Evolutionary conservation across 2,329 filamentous ascomycete genomes (phyloP).

Genomic region (Plenodomus biglobosus): DNA sequence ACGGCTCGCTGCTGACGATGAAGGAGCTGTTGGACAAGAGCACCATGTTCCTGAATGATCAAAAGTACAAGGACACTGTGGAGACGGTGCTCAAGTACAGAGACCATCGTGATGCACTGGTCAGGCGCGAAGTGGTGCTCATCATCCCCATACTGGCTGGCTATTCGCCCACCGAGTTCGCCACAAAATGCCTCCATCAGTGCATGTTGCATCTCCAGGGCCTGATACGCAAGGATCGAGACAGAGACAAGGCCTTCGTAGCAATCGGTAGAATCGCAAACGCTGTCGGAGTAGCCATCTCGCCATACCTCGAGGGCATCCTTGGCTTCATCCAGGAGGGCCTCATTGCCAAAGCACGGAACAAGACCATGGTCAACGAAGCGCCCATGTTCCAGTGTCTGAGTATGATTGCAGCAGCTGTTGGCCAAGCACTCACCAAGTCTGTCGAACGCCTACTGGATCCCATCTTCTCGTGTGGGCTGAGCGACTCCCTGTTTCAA

Average conservation of each 20-base stretch:
- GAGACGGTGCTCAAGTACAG: slow-evolving; percentile 92
- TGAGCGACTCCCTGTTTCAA: slow-evolving; percentile 91
- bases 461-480: slow-evolving; percentile 93
- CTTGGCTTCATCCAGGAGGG: slow-evolving; percentile 92
- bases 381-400: slow-evolving; percentile 94
- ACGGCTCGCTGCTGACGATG: slow-evolving; percentile 90
- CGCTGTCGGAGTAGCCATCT: slow-evolving; percentile 92
- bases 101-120: slow-evolving; percentile 85
- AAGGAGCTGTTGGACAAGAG: slow-evolving; percentile 92
- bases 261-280: slow-evolving; percentile 96
- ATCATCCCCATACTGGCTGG: slow-evolving; percentile 91
- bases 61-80: slow-evolving; percentile 82
- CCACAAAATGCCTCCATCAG: slow-evolving; percentile 81
- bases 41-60: slow-evolving; percentile 98
- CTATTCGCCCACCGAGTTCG: slow-evolving; percentile 90
- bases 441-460: slow-evolving; percentile 96
- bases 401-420: slow-evolving; percentile 91
- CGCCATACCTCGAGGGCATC: slow-evolving; percentile 91
- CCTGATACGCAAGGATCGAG: slow-evolving; percentile 85
- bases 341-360: slow-evolving; percentile 74
- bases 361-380: slow-evolving; percentile 59
- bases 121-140: slow-evolving; percentile 84
- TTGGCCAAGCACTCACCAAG: slow-evolving; percentile 95
- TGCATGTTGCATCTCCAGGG: slow-evolving; percentile 97
- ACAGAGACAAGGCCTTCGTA: slow-evolving; percentile 92